phyloP scores from a whole-genome alignment of 805 yeast genomes.

The Alloascoidea africana region DNA sequence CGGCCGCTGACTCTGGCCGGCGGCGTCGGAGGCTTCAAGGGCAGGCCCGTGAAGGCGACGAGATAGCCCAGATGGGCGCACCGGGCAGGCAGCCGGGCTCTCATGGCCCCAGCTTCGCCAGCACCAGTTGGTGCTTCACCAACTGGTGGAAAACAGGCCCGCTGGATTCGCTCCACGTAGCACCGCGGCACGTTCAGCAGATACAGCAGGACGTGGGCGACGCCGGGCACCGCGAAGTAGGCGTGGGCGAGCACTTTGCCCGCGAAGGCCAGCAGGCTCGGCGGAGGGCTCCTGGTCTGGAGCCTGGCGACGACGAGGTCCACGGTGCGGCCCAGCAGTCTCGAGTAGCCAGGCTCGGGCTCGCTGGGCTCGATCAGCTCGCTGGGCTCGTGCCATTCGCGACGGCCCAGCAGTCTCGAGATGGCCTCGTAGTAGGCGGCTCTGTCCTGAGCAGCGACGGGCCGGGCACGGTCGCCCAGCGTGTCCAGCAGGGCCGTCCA shows the following conservation, averaged over 20 bases:
- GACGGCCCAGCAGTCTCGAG: constrained; percentile 19
- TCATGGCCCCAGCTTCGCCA: constrained; percentile 2
- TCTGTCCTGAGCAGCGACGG: constrained; percentile 19
- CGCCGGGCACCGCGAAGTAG: constrained; percentile 36
- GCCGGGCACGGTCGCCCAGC: constrained; percentile 9
- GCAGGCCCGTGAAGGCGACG: constrained; percentile 10
- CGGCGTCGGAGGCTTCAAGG: not conserved
- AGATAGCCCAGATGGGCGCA: constrained; percentile 11
- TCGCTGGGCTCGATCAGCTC: constrained; percentile 5
- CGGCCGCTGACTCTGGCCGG: not conserved
- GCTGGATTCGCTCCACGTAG: constrained; percentile 12
- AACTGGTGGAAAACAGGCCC: constrained; percentile 4
- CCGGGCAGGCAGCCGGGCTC: constrained; percentile 12
- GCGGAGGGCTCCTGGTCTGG: constrained; percentile 32
- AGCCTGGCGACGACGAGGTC: constrained; percentile 34
- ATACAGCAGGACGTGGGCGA: constrained; percentile 27
- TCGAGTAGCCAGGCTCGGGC: constrained; percentile 8
- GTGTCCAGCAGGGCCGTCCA: not conserved
- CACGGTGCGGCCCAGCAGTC: constrained; percentile 32
- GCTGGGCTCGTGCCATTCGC: constrained; percentile 19
- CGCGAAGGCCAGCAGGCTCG: constrained; percentile 46
- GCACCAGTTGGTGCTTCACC: not conserved
- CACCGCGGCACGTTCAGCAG: constrained; percentile 13
- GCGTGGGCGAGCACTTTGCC: constrained; percentile 61
- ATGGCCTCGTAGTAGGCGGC: constrained; percentile 23